Evolutionary conservation across 345 rosid species (phyloP).

Genomic region (Clarkia xantiana): DNA sequence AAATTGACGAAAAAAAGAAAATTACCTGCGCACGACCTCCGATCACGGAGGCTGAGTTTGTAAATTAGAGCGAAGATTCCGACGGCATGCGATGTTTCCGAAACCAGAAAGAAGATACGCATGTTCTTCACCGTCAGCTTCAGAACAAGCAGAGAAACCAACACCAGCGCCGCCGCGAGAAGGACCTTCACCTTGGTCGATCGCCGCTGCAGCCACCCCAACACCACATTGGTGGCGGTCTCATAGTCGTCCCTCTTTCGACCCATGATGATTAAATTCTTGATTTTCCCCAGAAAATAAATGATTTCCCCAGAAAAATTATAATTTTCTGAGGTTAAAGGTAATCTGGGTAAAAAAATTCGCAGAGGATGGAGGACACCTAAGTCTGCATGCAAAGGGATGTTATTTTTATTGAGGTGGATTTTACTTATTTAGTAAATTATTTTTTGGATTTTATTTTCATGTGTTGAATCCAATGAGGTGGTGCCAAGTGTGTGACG

Average conservation of each 20-base stretch:
- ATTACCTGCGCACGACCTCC: constrained; percentile 10
- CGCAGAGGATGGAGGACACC: too few relatives aligned
- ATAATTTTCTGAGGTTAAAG: too few relatives aligned
- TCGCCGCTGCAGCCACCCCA: constrained; percentile 9
- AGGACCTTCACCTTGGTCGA: constrained; percentile 7
- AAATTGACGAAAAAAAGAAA: too few relatives aligned
- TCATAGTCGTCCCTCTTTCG: constrained; percentile 3
- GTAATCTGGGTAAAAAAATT: too few relatives aligned
- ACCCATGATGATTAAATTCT: constrained; percentile 2
- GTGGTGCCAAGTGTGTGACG: too few relatives aligned
- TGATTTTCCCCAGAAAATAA: background rate
- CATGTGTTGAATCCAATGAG: too few relatives aligned
- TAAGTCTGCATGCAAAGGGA: too few relatives aligned
- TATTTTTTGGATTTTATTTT: too few relatives aligned
- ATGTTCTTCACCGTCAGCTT: constrained; percentile 6
- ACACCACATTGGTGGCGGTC: background rate
- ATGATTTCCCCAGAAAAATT: too few relatives aligned
- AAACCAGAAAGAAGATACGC: constrained; percentile 1
- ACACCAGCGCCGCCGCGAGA: background rate
- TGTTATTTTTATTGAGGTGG: too few relatives aligned
- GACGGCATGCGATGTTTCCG: constrained; percentile 9
- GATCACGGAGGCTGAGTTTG: constrained; percentile 8
- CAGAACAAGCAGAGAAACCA: constrained; percentile 1
- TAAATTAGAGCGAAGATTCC: constrained; percentile 9
- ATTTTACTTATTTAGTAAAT: too few relatives aligned